These are phyloP conservation scores for Fusarium newnesense DNA, from an alignment of 2,329 filamentous ascomycete species.

Conservation along the genomic window DNA sequence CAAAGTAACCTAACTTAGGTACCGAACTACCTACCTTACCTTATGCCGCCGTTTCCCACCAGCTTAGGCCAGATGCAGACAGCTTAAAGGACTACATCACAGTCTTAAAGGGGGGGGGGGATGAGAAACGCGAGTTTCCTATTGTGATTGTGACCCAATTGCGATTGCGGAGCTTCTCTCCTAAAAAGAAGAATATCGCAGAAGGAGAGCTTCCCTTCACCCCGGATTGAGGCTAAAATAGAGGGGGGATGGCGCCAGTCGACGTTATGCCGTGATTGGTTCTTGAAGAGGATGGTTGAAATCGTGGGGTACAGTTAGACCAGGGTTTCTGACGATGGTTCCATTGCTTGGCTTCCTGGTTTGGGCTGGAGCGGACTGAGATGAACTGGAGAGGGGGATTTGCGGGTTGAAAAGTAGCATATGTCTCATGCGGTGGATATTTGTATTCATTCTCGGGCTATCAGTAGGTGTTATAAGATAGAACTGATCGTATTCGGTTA, in stretches of 20 bases:
- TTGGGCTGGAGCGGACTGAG: neutral
- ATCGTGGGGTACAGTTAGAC: conserved; percentile 24
- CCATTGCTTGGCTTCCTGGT: conserved; percentile 3
- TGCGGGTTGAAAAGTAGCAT: conserved; percentile 2
- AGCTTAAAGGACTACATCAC: conserved; percentile 11
- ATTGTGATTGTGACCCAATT: conserved; percentile 7
- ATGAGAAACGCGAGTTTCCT: neutral
- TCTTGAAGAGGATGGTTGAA: neutral
- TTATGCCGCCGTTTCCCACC: conserved; percentile 29
- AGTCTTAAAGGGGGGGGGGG: neutral
- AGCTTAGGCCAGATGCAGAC: conserved; percentile 12
- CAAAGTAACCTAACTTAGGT: neutral
- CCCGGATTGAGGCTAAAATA: conserved; percentile 4
- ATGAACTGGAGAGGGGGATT: neutral
- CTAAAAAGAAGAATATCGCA: neutral
- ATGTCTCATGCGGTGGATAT: neutral
- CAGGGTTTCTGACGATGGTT: conserved; percentile 2
- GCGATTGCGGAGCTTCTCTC: conserved; percentile 5
- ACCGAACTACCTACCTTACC: neutral
- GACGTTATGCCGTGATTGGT: conserved; percentile 12
- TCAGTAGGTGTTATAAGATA: neutral
- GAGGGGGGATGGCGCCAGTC: conserved; percentile 7
- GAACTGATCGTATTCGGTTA: neutral
- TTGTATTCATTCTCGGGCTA: neutral
- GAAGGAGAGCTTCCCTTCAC: neutral